phyloP scores from a whole-genome alignment of 495 filamentous ascomycete species.

The Penicillium cataractarum region DNA sequence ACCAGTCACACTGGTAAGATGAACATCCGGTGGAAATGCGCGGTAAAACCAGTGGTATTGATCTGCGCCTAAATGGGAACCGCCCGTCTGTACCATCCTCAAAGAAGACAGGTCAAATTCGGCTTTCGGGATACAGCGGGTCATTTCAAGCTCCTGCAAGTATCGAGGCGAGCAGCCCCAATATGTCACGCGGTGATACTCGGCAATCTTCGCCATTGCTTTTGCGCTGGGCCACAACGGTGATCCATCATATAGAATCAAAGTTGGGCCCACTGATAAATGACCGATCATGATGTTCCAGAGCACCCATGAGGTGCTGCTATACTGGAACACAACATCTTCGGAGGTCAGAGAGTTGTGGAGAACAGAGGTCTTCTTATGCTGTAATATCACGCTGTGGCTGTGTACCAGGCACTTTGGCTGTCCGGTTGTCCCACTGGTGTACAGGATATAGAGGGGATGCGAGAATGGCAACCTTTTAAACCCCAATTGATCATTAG shows the following conservation, averaged over 20 bases:
- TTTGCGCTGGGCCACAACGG: conserved; percentile 64
- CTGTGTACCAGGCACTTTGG: conserved; percentile 78
- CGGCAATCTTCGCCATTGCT: conserved; percentile 20
- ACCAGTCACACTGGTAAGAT: conserved; percentile 72
- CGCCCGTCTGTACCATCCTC: conserved; percentile 57
- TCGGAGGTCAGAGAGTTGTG: conserved; percentile 56
- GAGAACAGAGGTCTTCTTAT: conserved; percentile 60
- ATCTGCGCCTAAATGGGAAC: conserved; percentile 70
- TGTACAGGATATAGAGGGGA: conserved; percentile 74
- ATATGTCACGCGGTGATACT: conserved; percentile 55
- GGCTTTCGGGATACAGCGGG: conserved; percentile 55
- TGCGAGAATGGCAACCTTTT: conserved; percentile 63
- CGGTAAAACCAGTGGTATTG: conserved; percentile 80
- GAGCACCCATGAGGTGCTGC: conserved; percentile 82
- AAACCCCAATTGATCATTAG: conserved; percentile 43
- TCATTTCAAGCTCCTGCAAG: conserved; percentile 66
- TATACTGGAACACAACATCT: conserved; percentile 57
- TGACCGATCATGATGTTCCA: conserved; percentile 63
- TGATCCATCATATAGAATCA: conserved; percentile 72
- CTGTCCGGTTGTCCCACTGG: conserved; percentile 70
- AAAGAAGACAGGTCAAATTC: conserved; percentile 62
- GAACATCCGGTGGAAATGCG: conserved; percentile 63
- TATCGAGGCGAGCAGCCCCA: conserved; percentile 72
- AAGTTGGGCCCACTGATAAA: conserved; percentile 64
- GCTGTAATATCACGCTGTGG: conserved; percentile 58